A percentile compares a stretch with the other conserved stretches of the same genome.
Conservation (phyloP, 2,329 filamentous ascomycete genomes). For the Alternaria ethzedia region DNA sequence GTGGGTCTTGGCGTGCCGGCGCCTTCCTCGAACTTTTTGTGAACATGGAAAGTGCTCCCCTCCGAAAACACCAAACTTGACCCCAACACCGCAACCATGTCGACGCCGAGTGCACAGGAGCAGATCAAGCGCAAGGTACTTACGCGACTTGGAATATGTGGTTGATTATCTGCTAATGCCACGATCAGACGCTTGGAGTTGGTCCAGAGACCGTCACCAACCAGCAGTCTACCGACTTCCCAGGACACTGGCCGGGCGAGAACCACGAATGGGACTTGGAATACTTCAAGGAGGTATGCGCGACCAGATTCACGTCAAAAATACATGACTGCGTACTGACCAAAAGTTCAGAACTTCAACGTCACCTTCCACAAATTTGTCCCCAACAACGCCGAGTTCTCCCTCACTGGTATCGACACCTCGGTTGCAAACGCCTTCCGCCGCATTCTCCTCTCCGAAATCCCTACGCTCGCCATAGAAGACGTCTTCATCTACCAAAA, state of each 20-base stretch:
- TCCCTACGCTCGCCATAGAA: slow-evolving; percentile 93
- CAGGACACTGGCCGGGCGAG: slow-evolving; percentile 88
- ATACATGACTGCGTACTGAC: background rate
- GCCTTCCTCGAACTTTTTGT: slow-evolving; percentile 34
- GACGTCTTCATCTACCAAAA: slow-evolving; percentile 94
- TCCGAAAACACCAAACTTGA: slow-evolving; percentile 21
- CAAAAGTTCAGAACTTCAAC: slow-evolving; percentile 62
- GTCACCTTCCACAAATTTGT: slow-evolving; percentile 87
- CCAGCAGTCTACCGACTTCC: slow-evolving; percentile 88
- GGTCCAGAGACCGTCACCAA: slow-evolving; percentile 90
- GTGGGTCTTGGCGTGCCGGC: slow-evolving; percentile 31
- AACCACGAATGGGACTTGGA: slow-evolving; percentile 80
- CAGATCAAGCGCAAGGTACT: slow-evolving; percentile 67
- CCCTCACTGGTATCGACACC: slow-evolving; percentile 88
- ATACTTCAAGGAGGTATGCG: slow-evolving; percentile 67
- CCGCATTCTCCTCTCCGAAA: slow-evolving; percentile 91
- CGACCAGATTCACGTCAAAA: background rate
- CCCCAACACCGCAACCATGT: slow-evolving; percentile 48
- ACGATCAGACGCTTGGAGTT: slow-evolving; percentile 76
- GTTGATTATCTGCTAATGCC: slow-evolving; percentile 10
- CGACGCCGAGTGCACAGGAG: slow-evolving; percentile 57
- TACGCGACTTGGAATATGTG: slow-evolving; percentile 18
- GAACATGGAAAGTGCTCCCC: slow-evolving; percentile 19
- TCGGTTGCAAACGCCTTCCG: slow-evolving; percentile 96
- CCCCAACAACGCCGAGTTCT: slow-evolving; percentile 81